These are phyloP conservation scores for Citrus unshiu DNA, from an alignment of 345 rosid genomes.

Conservation along the genomic window DNA sequence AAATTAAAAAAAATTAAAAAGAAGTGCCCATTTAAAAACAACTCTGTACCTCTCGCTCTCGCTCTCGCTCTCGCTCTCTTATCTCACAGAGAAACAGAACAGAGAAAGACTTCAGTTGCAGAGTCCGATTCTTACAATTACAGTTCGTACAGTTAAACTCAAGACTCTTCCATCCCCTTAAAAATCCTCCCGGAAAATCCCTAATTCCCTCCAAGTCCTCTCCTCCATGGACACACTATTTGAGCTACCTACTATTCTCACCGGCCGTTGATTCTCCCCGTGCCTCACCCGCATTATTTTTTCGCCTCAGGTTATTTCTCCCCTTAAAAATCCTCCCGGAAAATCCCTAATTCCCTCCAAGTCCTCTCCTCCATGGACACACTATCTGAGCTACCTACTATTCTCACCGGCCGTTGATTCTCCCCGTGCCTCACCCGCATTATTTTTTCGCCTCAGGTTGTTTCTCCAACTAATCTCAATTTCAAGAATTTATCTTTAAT, in stretches of 20 bases:
- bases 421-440: slow-evolving; percentile 6
- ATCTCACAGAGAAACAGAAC: not conserved
- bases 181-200: no score
- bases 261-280: no score
- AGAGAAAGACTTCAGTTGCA: not conserved
- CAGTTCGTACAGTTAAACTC: not conserved
- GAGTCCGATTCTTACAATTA: not conserved
- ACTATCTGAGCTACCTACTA: not conserved
- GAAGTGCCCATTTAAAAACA: not conserved
- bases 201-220: no score
- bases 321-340: no score
- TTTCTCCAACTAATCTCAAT: slow-evolving; percentile 16
- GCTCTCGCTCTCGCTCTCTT: no score
- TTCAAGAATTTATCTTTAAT: not conserved
- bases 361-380: slow-evolving; percentile 4
- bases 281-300: no score
- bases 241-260: no score
- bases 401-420: slow-evolving; percentile 9
- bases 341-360: slow-evolving; percentile 22
- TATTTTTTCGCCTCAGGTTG: slow-evolving; percentile 5
- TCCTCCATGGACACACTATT: no score
- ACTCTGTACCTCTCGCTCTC: not conserved
- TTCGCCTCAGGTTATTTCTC: no score
- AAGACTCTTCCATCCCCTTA: not conserved
- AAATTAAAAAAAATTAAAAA: no score